Base-by-base conservation (phyloP, 805 yeast species). In the Saccharomycopsis javanensis region DNA sequence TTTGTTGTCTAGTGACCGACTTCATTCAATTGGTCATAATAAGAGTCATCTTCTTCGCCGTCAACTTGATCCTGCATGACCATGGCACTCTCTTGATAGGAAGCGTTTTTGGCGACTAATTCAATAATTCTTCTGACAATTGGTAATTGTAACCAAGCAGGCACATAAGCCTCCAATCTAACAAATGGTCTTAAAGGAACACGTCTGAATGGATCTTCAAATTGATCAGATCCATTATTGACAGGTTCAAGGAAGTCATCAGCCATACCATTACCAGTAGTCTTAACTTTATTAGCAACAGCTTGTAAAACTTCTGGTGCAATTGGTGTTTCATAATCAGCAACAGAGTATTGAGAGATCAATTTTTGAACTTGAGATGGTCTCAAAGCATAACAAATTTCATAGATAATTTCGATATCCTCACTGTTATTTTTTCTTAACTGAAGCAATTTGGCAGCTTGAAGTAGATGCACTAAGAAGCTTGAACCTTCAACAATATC, bases 301-400 rank as follows among this genome's bases (percentile, higher is more conserved):
- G 82, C 83, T 64, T 84, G 82, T 62, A 88, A 77, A 55, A 91
- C 89, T 56, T 82, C 86, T 46, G 88, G 84, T 15, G 92, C 83
- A 60, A 92, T 84, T 50, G 98, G 97, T 1, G 89, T 80, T 73
- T 94, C 99, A 68, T 92, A 94, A 67, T 92, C 98, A 8, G 97
- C 96, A 62, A 86, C 86, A 61, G 82, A 83, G 68, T 95, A 94
- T 68, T 88, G 95, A 15, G 92, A 79, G 62, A 94, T 84, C 68
- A 94, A 76, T 71, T 88, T 88, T 74, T 94, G 98, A 64, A 94
- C 84, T 76, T 94, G 99, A n/a, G 87, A 82, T 27, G 99, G 97
- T 66, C 86, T 87, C 74, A 94, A 79, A 13, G 92, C 85, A 76
- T 91, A 87, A 75, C 99, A 94, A 64, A 94, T 90, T 67, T 94